A percentile compares a stretch with the other conserved stretches of the same genome.
Evolutionary conservation across 148 eudicot genomes (phyloP).

Genomic region (Silene latifolia): DNA sequence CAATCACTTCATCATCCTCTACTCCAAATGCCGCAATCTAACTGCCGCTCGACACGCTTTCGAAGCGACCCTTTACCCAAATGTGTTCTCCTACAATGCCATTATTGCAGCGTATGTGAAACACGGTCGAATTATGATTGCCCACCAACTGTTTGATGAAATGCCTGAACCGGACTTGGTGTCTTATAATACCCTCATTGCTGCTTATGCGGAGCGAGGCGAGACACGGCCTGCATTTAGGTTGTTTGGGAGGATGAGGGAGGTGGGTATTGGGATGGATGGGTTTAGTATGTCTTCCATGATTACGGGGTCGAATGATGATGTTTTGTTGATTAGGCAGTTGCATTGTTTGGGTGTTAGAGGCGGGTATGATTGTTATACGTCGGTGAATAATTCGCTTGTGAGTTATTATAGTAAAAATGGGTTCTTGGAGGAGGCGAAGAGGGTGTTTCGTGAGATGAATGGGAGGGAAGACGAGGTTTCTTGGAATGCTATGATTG

Average conservation of each 20-base stretch:
- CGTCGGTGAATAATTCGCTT: slow-evolving; percentile 59
- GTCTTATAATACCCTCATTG: slow-evolving; percentile 64
- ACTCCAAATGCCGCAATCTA: slow-evolving; percentile 64
- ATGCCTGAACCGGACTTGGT: slow-evolving; percentile 65
- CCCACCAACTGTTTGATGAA: slow-evolving; percentile 75
- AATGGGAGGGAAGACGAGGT: slow-evolving; percentile 56
- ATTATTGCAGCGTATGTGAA: slow-evolving; percentile 53
- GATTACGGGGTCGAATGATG: slow-evolving; percentile 44
- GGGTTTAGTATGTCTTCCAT: slow-evolving; percentile 64
- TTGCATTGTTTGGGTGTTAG: slow-evolving; percentile 46
- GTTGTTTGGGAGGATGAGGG: slow-evolving; percentile 46
- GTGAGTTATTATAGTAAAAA: slow-evolving; percentile 52
- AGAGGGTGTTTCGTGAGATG: slow-evolving; percentile 43
- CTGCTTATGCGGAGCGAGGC: slow-evolving; percentile 62
- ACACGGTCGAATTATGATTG: slow-evolving; percentile 33
- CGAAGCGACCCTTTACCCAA: slow-evolving; percentile 41
- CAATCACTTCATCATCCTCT: slow-evolving; percentile 75
- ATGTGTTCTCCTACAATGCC: slow-evolving; percentile 70
- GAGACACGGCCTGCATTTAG: slow-evolving; percentile 28
- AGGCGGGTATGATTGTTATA: slow-evolving; percentile 58
- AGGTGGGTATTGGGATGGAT: slow-evolving; percentile 42
- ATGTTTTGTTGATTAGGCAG: slow-evolving; percentile 37
- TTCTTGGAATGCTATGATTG: slow-evolving; percentile 83
- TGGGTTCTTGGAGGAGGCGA: slow-evolving; percentile 50
- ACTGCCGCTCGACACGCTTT: slow-evolving; percentile 46